Conservation (phyloP, 345 rosid species). For the Turritis glabra region DNA sequence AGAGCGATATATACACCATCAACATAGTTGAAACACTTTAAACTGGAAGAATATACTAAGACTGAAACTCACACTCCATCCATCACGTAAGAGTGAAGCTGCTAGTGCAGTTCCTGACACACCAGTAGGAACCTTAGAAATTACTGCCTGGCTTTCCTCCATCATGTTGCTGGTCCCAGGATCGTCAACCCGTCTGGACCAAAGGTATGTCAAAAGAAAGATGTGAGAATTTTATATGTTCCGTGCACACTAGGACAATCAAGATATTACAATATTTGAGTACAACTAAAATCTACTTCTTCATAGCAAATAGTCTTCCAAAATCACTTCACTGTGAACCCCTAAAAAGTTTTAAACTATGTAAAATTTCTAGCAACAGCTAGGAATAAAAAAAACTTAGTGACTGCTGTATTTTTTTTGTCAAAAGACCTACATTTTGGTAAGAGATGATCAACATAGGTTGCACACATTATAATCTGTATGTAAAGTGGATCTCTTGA, state of each 20-base stretch:
- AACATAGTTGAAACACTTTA: slow-evolving; percentile 18
- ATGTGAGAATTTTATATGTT: slow-evolving; percentile 4
- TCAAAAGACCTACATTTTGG: slow-evolving; percentile 11
- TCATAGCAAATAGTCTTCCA: slow-evolving; percentile 9
- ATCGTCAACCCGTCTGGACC: slow-evolving; percentile 44
- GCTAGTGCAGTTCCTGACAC: slow-evolving; percentile 96
- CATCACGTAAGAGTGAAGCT: slow-evolving; percentile 94
- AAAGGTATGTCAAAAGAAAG: slow-evolving; percentile 10
- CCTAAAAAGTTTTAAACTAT: neutral
- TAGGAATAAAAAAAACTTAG: neutral
- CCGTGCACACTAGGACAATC: slow-evolving; percentile 4
- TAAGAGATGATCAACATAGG: neutral
- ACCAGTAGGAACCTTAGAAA: slow-evolving; percentile 82
- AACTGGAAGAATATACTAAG: slow-evolving; percentile 15
- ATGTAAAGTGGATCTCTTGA: slow-evolving; percentile 2
- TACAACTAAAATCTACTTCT: neutral
- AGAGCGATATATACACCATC: slow-evolving; percentile 3
- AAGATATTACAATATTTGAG: slow-evolving; percentile 1
- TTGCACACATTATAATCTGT: neutral
- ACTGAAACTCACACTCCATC: slow-evolving; percentile 87
- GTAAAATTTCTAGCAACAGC: neutral
- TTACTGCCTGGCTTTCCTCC: slow-evolving; percentile 50
- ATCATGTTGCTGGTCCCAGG: slow-evolving; percentile 43
- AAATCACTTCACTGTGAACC: slow-evolving; percentile 12
- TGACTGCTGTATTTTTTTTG: slow-evolving; percentile 10